Percentiles rank a stretch among this genome's conserved stretches.
Conservation (phyloP, 805 yeast species). For the Yamadazyma laniorum region DNA sequence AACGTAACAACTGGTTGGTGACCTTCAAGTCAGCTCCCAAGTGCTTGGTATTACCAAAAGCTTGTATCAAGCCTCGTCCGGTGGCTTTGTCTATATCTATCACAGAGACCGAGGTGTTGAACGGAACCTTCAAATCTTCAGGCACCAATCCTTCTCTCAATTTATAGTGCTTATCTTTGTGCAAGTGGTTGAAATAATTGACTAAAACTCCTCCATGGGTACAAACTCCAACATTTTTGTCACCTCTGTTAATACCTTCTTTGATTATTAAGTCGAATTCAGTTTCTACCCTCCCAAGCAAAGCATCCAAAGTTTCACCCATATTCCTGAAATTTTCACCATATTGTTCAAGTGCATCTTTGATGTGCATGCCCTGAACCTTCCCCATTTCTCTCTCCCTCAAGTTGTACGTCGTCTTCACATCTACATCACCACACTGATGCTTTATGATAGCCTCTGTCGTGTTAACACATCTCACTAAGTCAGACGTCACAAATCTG, state of each 20-base stretch:
- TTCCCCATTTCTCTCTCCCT: constrained; percentile 78
- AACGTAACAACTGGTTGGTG: constrained; percentile 48
- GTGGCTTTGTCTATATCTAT: constrained; percentile 51
- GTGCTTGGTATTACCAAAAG: constrained; percentile 68
- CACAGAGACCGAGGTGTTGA: constrained; percentile 70
- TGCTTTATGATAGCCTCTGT: constrained; percentile 38
- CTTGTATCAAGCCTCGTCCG: constrained; percentile 44
- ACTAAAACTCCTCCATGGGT: constrained; percentile 85
- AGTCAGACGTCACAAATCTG: constrained; percentile 50
- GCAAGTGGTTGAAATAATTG: constrained; percentile 51
- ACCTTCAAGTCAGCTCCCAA: constrained; percentile 56
- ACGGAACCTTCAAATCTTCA: constrained; percentile 56
- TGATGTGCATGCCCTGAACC: constrained; percentile 70
- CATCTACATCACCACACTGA: constrained; percentile 17
- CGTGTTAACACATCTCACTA: constrained; percentile 62
- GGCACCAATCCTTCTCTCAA: constrained; percentile 39
- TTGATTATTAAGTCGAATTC: constrained; percentile 46
- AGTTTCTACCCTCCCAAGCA: constrained; percentile 47
- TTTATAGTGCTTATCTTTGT: constrained; percentile 34
- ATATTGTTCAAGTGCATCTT: constrained; percentile 61
- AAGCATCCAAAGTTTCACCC: constrained; percentile 57
- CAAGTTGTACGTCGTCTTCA: constrained; percentile 37
- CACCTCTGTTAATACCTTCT: constrained; percentile 29
- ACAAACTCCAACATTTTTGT: constrained; percentile 56
- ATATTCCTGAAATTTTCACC: constrained; percentile 59